These are phyloP conservation scores for Eucalyptus coolabah DNA, from an alignment of 345 rosid species.

Conservation along the genomic window DNA sequence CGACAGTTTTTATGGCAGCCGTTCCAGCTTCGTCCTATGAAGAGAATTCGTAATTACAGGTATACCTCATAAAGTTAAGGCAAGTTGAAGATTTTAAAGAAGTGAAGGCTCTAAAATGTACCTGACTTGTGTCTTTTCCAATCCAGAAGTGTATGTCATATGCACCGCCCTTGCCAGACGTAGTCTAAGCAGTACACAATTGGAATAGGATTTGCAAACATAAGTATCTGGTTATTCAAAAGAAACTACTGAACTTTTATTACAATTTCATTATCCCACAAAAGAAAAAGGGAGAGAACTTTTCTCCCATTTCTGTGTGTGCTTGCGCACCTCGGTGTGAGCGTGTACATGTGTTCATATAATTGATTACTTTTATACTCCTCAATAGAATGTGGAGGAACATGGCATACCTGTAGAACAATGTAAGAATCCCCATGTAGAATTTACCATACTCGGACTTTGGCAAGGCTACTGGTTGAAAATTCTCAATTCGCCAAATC, in stretches of 20 bases:
- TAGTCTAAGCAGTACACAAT: constrained; percentile 37
- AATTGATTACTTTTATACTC: not conserved
- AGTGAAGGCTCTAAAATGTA: constrained; percentile 1
- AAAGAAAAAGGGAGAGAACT: not conserved
- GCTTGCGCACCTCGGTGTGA: not conserved
- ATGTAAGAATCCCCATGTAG: constrained; percentile 89
- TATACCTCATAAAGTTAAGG: not conserved
- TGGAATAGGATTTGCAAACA: not conserved
- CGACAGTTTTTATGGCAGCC: constrained; percentile 94
- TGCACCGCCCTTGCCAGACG: constrained; percentile 73
- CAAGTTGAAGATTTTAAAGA: not conserved
- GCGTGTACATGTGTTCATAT: not conserved
- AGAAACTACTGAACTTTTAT: not conserved
- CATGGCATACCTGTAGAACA: constrained; percentile 60
- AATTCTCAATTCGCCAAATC: constrained; percentile 96
- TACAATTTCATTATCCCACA: not conserved
- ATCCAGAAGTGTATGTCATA: constrained; percentile 97
- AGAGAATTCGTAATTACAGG: not conserved
- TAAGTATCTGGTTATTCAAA: not conserved
- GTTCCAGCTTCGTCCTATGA: constrained; percentile 97
- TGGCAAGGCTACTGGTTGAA: constrained; percentile 76
- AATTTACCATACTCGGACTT: constrained; percentile 93
- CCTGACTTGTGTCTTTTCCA: constrained; percentile 98
- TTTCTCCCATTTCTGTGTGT: not conserved
- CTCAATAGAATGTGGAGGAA: not conserved